These are phyloP conservation scores for Teratosphaeria nubilosa DNA, from an alignment of 2,329 filamentous ascomycete species.

Conservation along the genomic window DNA sequence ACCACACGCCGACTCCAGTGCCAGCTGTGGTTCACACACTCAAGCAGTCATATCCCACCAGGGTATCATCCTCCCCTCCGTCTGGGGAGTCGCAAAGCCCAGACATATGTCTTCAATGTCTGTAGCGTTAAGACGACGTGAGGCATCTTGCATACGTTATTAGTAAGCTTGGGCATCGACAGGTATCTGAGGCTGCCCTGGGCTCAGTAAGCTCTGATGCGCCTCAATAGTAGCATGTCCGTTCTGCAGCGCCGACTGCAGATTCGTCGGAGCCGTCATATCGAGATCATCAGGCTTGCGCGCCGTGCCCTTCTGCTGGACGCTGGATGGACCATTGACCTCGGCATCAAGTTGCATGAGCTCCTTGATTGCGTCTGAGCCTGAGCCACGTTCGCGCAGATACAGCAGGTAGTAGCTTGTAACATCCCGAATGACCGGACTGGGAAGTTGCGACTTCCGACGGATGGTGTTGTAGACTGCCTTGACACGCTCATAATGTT, in stretches of 20 bases:
- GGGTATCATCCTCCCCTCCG: not conserved
- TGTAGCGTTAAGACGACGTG: no score
- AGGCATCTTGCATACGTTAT: not conserved
- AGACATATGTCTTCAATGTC: no score
- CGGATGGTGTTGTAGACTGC: constrained; percentile 68
- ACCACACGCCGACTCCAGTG: not conserved
- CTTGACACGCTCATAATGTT: constrained; percentile 66
- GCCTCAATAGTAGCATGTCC: not conserved
- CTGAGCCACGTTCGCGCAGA: constrained; percentile 64
- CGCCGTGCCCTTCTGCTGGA: constrained; percentile 1
- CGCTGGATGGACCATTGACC: constrained; percentile 58
- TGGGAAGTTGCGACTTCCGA: constrained; percentile 59
- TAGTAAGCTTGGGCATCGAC: not conserved
- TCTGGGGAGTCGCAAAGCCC: not conserved
- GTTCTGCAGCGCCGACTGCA: not conserved
- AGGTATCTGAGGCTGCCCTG: not conserved
- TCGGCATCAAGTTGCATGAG: constrained; percentile 76
- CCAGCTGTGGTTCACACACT: not conserved
- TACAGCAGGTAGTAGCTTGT: constrained; percentile 63
- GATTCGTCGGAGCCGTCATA: not conserved
- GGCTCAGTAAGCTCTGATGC: not conserved
- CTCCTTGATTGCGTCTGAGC: constrained; percentile 73
- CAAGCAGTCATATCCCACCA: not conserved
- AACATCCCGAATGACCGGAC: constrained; percentile 61
- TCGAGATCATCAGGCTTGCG: not conserved